Base-by-base conservation (phyloP, 495 filamentous ascomycete species). In the Aspergillus sclerotiicarbonarius region DNA sequence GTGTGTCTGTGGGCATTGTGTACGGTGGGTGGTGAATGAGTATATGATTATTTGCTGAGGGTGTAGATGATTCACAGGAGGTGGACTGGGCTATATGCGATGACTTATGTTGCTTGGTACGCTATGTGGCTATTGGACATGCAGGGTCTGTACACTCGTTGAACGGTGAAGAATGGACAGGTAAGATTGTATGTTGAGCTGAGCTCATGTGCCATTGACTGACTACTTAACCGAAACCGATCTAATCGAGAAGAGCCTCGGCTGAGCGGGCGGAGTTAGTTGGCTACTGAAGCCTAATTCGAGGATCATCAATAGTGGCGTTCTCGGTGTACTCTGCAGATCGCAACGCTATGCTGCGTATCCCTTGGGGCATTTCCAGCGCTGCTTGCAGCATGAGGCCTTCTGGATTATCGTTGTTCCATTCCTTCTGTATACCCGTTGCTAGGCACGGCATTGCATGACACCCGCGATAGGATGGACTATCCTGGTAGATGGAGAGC, bases 181-280 rank as follows among this genome's bases (percentile, higher is more conserved):
- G 37, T 9, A 9, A 10, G n/a, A 41, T n/a, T 41, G 9, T 37
- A 37, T 6, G 37, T n/a, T 41, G 37, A n/a, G 37, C 12, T 41
- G 8, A 41, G 33, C 33, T 35, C 37, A n/a, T 15, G 37, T 41
- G 37, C 37, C 37, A 37, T 37, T 8, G 35, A 37, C n/a, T n/a
- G 37, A 25, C 25, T 2, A 25, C 5, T 25, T 25, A 25, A 41
- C 13, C 37, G 13, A 4, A 41, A n/a, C 37, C 37, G 37, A 41
- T 12, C 15, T 58, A 47, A 32, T 60, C 59, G 61, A 67, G 65
- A 29, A 33, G 29, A 53, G n/a, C 48, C 48, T 52, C 56, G 49
- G 48, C 48, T 53, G 43, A 9, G 3, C 12, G 32, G 43, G n/a
- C 19, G n/a, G 32, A 37, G 21, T 39, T 55, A 41, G 41, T 53